Conservation (phyloP, 306 rosid species). For the Gynostemma pentaphyllum region DNA sequence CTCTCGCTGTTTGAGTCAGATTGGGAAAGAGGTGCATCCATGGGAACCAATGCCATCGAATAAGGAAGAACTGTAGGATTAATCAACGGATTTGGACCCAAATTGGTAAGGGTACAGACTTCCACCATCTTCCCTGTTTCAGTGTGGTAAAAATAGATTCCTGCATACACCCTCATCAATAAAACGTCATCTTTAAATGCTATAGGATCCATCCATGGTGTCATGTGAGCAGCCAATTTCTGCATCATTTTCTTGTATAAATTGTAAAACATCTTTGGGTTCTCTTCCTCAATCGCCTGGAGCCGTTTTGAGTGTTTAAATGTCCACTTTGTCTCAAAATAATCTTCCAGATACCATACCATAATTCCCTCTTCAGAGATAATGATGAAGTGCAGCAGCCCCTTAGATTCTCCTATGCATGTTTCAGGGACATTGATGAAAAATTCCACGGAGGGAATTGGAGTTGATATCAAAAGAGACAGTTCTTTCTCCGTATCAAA, state of each 20-base stretch:
- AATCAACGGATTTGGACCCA: conserved; percentile 22
- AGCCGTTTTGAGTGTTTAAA: conserved; percentile 22
- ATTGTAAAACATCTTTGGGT: conserved; percentile 23
- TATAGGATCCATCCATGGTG: conserved; percentile 41
- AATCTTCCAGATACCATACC: conserved; percentile 49
- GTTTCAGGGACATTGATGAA: conserved; percentile 19
- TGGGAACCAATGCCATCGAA: conserved; percentile 38
- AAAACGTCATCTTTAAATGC: conserved; percentile 39
- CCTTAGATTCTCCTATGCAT: conserved; percentile 50
- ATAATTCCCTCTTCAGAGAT: conserved; percentile 45
- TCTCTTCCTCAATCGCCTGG: conserved; percentile 31
- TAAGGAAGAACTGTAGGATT: conserved; percentile 33
- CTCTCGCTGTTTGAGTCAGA: neutral
- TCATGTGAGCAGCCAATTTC: neutral
- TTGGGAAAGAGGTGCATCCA: conserved; percentile 3
- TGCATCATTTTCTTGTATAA: conserved; percentile 19
- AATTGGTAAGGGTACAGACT: conserved; percentile 22
- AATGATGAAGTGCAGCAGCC: conserved; percentile 31
- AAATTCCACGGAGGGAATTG: conserved; percentile 25
- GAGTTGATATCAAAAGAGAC: conserved; percentile 30
- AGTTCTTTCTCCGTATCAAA: conserved; percentile 40
- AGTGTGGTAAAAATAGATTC: conserved; percentile 26
- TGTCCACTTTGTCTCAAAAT: conserved; percentile 37
- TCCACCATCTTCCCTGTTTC: conserved; percentile 15
- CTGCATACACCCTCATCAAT: conserved; percentile 28